Percentiles rank a stretch among this genome's conserved stretches.
These are phyloP conservation scores for Neurospora terricola DNA, from an alignment of 495 filamentous ascomycete species.

Conservation along the genomic window DNA sequence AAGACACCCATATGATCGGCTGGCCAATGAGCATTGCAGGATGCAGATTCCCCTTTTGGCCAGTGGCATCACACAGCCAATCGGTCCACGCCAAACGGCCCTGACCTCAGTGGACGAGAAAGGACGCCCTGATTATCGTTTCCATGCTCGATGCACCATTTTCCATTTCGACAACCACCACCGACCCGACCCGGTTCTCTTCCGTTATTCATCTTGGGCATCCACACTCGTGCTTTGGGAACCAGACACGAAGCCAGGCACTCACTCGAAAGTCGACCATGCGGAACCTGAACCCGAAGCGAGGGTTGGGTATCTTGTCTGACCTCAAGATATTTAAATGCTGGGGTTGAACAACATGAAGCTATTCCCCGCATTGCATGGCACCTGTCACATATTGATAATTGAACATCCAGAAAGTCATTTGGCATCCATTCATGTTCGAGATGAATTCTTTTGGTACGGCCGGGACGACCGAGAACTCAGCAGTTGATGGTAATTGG, in stretches of 20 bases:
- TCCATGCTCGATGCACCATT: not conserved
- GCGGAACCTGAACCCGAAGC: not conserved
- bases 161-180: not conserved
- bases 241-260: not conserved
- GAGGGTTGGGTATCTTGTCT: not conserved
- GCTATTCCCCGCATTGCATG: not conserved
- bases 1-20: not conserved
- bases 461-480: not conserved
- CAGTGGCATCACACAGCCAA: slow-evolving; percentile 1
- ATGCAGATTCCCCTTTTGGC: not conserved
- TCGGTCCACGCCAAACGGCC: not conserved
- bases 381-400: not conserved
- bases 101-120: not conserved
- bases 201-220: not conserved
- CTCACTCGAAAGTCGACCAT: not conserved
- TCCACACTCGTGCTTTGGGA: not conserved
- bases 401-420: not conserved
- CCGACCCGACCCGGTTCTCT: not conserved
- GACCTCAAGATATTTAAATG: not conserved
- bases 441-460: not conserved
- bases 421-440: not conserved
- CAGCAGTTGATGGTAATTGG: not conserved
- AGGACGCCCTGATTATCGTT: not conserved
- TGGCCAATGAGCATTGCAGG: slow-evolving; percentile 1
- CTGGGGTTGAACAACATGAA: not conserved